Percentiles rank a stretch among this genome's conserved stretches.
Evolutionary conservation across 1,139 yeast genomes (phyloP).

Genomic region (Fermentozyma sake): DNA sequence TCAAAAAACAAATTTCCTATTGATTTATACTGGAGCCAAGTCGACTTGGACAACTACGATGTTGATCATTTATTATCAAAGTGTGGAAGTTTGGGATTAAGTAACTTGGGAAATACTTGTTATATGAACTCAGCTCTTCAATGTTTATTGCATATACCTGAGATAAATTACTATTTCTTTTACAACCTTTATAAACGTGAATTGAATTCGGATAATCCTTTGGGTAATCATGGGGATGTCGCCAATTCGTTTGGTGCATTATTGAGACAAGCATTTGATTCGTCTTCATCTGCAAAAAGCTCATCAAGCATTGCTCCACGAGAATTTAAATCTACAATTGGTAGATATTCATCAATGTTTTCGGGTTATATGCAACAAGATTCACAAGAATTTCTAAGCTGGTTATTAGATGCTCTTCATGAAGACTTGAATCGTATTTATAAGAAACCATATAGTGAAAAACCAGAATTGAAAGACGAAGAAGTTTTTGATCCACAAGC

Average conservation of each 20-base stretch:
- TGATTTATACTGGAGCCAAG: slow-evolving; percentile 19
- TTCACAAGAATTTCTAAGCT: slow-evolving; percentile 90
- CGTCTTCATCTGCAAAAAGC: slow-evolving; percentile 7
- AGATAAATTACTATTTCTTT: slow-evolving; percentile 68
- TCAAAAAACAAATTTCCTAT: slow-evolving; percentile 24
- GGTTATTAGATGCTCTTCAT: slow-evolving; percentile 85
- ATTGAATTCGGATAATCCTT: slow-evolving; percentile 70
- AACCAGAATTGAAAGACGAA: slow-evolving; percentile 72
- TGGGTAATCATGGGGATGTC: slow-evolving; percentile 79
- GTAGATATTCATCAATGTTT: slow-evolving; percentile 76
- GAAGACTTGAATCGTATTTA: slow-evolving; percentile 85
- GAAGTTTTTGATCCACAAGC: slow-evolving; percentile 53
- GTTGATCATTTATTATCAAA: slow-evolving; percentile 9
- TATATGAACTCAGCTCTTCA: slow-evolving; percentile 97
- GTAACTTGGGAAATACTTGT: slow-evolving; percentile 89
- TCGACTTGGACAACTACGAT: slow-evolving; percentile 16
- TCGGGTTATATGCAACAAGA: slow-evolving; percentile 91
- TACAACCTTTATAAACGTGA: slow-evolving; percentile 61
- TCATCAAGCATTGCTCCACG: slow-evolving; percentile 48
- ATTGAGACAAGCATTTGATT: slow-evolving; percentile 53
- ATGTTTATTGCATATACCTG: slow-evolving; percentile 85
- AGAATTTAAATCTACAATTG: slow-evolving; percentile 75
- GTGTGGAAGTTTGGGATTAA: slow-evolving; percentile 55
- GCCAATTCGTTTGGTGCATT: slow-evolving; percentile 72
- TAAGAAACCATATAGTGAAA: slow-evolving; percentile 81